Conservation (phyloP, 2,329 filamentous ascomycete genomes). For the Xylariaceae sp. region DNA sequence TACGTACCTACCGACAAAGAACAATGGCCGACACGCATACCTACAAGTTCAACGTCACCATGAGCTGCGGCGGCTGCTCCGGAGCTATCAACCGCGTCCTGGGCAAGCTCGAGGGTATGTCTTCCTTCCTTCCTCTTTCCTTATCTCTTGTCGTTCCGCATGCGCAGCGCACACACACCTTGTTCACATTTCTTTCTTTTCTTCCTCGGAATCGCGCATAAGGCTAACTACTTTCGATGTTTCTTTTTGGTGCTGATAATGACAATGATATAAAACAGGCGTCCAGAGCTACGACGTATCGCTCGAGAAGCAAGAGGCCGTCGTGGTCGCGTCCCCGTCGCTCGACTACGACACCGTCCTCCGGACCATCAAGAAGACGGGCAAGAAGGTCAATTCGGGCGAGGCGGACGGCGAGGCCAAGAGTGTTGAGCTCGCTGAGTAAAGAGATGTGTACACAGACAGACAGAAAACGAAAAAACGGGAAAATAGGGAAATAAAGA, state of each 20-base stretch:
- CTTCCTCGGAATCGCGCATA: no score
- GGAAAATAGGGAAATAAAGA: no score
- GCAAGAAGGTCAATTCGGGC: conserved; percentile 80
- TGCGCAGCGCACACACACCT: no score
- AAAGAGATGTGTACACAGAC: no score
- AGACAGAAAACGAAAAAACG: no score
- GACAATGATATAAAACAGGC: no score
- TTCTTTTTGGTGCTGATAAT: no score
- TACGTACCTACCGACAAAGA: conserved; percentile 7
- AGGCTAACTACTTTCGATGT: no score
- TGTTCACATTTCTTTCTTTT: no score
- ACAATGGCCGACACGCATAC: conserved; percentile 75
- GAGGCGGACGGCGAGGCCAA: conserved; percentile 61
- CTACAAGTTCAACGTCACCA: conserved; percentile 92
- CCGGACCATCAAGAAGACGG: conserved; percentile 87
- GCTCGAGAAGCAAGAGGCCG: conserved; percentile 79
- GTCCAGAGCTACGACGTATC: conserved; percentile 83
- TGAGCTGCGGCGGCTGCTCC: conserved; percentile 95
- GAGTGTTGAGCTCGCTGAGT: conserved; percentile 43
- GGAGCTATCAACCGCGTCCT: conserved; percentile 88
- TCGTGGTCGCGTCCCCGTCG: conserved; percentile 62
- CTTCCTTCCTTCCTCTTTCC: conserved; percentile 2
- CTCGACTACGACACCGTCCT: conserved; percentile 78
- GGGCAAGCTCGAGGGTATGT: conserved; percentile 81
- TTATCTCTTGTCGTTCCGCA: not conserved